phyloP scores from a whole-genome alignment of 2,329 filamentous ascomycete genomes.

The Ophiostoma montium region DNA sequence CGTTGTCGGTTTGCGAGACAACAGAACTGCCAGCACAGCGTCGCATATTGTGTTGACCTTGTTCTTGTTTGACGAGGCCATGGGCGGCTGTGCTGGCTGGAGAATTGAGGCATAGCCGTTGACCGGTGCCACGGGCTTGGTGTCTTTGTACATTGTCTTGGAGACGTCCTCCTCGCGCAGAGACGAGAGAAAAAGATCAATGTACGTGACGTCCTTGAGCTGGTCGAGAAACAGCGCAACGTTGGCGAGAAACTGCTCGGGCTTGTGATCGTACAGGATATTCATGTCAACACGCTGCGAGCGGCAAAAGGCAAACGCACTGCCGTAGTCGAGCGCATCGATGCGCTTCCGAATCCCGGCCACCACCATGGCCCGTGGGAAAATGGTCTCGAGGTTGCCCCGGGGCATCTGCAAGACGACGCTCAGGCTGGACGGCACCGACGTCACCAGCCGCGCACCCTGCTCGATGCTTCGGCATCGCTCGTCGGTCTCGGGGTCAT shows the following conservation, averaged over 20 bases:
- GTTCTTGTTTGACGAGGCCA: conserved; percentile 16
- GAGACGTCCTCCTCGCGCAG: conserved; percentile 84
- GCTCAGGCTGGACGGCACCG: conserved; percentile 75
- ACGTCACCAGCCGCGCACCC: conserved; percentile 73
- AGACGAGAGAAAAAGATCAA: conserved; percentile 84
- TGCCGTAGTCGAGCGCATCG: conserved; percentile 64
- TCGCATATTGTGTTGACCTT: conserved; percentile 89
- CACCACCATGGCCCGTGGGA: conserved; percentile 79
- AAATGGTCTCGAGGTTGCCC: conserved; percentile 92
- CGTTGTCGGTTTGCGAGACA: conserved; percentile 41
- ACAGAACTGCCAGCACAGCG: conserved; percentile 58
- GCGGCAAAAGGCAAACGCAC: conserved; percentile 76
- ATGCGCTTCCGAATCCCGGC: conserved; percentile 77
- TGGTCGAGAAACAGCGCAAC: conserved; percentile 71
- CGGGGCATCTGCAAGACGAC: conserved; percentile 89
- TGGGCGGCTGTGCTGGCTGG: neutral
- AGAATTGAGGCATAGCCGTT: neutral
- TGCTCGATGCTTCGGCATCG: conserved; percentile 84
- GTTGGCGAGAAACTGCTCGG: conserved; percentile 66
- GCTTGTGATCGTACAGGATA: conserved; percentile 86
- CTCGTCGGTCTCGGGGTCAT: conserved; percentile 86
- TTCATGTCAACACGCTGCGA: conserved; percentile 97
- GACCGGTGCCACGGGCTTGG: conserved; percentile 20
- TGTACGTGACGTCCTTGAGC: conserved; percentile 63
- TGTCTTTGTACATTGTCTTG: conserved; percentile 86